Conservation (phyloP, 805 yeast species). For the Yarrowia porcina region DNA sequence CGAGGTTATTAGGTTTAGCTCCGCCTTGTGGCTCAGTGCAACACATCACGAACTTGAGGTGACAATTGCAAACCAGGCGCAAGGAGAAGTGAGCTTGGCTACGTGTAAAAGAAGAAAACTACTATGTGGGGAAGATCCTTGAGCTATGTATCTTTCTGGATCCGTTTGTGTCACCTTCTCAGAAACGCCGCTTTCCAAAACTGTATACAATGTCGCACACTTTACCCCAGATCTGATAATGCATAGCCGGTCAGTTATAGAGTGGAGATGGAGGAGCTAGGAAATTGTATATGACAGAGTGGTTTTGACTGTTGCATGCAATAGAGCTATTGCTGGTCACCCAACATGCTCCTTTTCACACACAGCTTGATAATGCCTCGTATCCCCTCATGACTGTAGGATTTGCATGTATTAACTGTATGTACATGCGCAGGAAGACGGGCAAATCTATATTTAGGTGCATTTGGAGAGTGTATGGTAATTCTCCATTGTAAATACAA, state of each 20-base stretch:
- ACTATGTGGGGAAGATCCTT: too few relatives aligned
- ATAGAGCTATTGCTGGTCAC: too few relatives aligned
- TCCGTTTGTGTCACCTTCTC: background rate
- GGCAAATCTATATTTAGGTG: background rate
- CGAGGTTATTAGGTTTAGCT: slow-evolving; percentile 7
- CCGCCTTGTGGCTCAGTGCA: background rate
- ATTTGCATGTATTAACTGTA: background rate
- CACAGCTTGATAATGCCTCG: background rate
- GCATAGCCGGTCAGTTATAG: background rate
- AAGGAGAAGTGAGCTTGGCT: too few relatives aligned
- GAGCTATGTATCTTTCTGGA: background rate
- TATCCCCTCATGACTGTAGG: background rate
- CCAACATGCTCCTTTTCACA: background rate
- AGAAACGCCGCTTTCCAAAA: background rate
- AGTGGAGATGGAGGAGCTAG: background rate
- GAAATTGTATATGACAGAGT: too few relatives aligned
- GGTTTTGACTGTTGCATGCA: too few relatives aligned
- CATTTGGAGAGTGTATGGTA: too few relatives aligned
- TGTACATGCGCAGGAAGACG: background rate
- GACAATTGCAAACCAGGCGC: background rate
- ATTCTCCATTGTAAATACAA: too few relatives aligned
- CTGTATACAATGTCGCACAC: background rate
- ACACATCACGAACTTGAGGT: background rate
- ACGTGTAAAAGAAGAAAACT: background rate
- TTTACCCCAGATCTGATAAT: slow-evolving; percentile 9